These are phyloP conservation scores for Pseudoturritis turrita DNA, from an alignment of 345 rosid species.

Conservation along the genomic window DNA sequence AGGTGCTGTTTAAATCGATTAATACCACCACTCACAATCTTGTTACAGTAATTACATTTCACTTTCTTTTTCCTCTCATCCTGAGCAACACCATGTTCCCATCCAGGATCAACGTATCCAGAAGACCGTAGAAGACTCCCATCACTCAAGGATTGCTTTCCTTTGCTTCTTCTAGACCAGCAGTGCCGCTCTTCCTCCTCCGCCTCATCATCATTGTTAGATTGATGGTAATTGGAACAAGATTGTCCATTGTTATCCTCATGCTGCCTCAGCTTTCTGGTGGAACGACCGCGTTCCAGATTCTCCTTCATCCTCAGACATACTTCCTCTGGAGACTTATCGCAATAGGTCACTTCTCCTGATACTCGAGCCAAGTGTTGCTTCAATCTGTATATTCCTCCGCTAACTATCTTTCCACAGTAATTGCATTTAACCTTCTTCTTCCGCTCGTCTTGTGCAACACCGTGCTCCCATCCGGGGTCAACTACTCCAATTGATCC, in stretches of 20 bases:
- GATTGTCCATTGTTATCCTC: slow-evolving; percentile 42
- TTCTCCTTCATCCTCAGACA: slow-evolving; percentile 57
- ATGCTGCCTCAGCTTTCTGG: slow-evolving; percentile 45
- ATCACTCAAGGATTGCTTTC: slow-evolving; percentile 44
- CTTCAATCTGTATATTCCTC: slow-evolving; percentile 70
- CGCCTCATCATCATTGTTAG: slow-evolving; percentile 32
- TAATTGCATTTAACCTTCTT: slow-evolving; percentile 83
- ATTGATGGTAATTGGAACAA: slow-evolving; percentile 36
- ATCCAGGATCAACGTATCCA: slow-evolving; percentile 78
- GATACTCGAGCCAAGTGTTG: slow-evolving; percentile 75
- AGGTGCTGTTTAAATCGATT: slow-evolving; percentile 80
- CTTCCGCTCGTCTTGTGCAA: slow-evolving; percentile 72
- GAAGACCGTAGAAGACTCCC: slow-evolving; percentile 59
- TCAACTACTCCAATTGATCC: slow-evolving; percentile 55
- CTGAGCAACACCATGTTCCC: slow-evolving; percentile 80
- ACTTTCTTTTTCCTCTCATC: slow-evolving; percentile 77
- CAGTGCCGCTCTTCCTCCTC: slow-evolving; percentile 19
- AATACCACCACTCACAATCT: slow-evolving; percentile 71
- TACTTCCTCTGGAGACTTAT: slow-evolving; percentile 67
- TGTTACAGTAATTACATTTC: slow-evolving; percentile 70
- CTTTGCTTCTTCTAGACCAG: slow-evolving; percentile 47
- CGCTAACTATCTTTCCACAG: slow-evolving; percentile 81
- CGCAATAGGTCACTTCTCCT: slow-evolving; percentile 77
- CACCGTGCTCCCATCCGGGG: slow-evolving; percentile 87
- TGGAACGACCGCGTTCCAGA: slow-evolving; percentile 63